Evolutionary conservation across 2,329 filamentous ascomycete species (phyloP).

Genomic region (Xylaria sp.): DNA sequence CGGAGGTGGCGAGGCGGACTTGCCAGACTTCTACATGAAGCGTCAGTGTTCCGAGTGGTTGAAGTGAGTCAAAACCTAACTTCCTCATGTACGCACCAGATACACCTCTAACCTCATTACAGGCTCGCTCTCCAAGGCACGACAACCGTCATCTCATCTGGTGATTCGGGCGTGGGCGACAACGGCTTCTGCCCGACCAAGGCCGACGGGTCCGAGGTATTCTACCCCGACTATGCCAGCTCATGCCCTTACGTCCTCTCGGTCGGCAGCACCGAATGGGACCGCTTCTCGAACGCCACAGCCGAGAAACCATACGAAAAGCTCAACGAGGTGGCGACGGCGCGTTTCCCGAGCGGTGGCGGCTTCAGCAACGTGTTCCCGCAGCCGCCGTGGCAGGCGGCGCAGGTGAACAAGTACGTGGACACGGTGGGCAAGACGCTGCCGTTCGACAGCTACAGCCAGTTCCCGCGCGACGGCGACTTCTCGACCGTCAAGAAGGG

Average conservation of each 20-base stretch:
- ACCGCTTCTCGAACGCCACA: slow-evolving; percentile 38
- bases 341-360: slow-evolving; percentile 52
- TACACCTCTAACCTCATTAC: slow-evolving; percentile 3
- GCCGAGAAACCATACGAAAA: slow-evolving; percentile 36
- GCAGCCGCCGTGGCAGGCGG: slow-evolving; percentile 54
- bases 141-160: slow-evolving; percentile 39
- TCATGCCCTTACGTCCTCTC: slow-evolving; percentile 61
- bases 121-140: slow-evolving; percentile 39
- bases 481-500: slow-evolving; percentile 51
- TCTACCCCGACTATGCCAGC: slow-evolving; percentile 56
- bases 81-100: no score
- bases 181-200: slow-evolving; percentile 51
- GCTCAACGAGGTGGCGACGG: slow-evolving; percentile 42
- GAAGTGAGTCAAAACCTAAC: slow-evolving; percentile 32
- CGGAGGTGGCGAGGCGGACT: slow-evolving; percentile 34
- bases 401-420: slow-evolving; percentile 55
- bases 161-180: slow-evolving; percentile 43
- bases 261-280: slow-evolving; percentile 52
- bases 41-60: slow-evolving; percentile 41
- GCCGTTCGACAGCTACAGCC: slow-evolving; percentile 39
- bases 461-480: slow-evolving; percentile 47
- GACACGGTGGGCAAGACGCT: slow-evolving; percentile 41
- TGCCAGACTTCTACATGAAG: slow-evolving; percentile 39
- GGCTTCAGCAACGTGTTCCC: slow-evolving; percentile 59
- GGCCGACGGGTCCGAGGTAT: slow-evolving; percentile 33